These are phyloP conservation scores for Mucor indicus DNA, from an alignment of 371 early-diverging fungal species.

Conservation along the genomic window DNA sequence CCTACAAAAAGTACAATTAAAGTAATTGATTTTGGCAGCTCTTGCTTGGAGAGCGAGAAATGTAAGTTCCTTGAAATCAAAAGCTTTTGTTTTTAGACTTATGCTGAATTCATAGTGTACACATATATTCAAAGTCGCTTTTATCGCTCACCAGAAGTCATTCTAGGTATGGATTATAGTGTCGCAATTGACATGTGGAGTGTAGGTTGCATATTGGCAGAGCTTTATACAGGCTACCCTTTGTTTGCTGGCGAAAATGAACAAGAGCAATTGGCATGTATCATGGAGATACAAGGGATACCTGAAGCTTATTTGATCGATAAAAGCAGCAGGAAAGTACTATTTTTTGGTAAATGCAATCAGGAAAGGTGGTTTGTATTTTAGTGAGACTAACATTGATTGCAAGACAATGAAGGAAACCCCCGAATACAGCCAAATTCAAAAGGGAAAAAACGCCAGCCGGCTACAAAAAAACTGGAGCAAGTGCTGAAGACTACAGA, in stretches of 20 bases:
- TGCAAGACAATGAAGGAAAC: conserved; percentile 56
- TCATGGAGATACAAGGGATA: conserved; percentile 86
- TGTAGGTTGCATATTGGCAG: conserved; percentile 96
- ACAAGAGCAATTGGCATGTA: conserved; percentile 88
- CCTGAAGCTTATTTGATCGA: conserved; percentile 76
- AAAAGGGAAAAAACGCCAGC: conserved; percentile 81
- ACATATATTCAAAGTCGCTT: conserved; percentile 97
- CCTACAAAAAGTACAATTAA: conserved; percentile 67
- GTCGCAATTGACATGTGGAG: conserved; percentile 98
- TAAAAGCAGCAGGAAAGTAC: conserved; percentile 67
- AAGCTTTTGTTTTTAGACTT: no score
- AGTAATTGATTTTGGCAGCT: conserved; percentile 93
- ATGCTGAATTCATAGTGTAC: no score
- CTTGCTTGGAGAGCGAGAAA: conserved; percentile 70
- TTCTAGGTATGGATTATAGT: conserved; percentile 78
- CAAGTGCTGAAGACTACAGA: conserved; percentile 69
- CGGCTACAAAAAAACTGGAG: conserved; percentile 69
- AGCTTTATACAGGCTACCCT: conserved; percentile 84
- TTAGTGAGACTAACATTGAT: conserved; percentile 23
- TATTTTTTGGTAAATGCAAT: conserved; percentile 73
- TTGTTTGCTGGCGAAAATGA: conserved; percentile 96
- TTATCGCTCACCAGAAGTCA: conserved; percentile 97
- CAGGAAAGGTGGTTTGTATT: conserved; percentile 39
- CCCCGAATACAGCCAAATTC: conserved; percentile 76
- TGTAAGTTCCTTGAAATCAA: no score